Evolutionary conservation across 1,284 basidiomycete species (phyloP).

Genomic region (Apiotrichum gracile): DNA sequence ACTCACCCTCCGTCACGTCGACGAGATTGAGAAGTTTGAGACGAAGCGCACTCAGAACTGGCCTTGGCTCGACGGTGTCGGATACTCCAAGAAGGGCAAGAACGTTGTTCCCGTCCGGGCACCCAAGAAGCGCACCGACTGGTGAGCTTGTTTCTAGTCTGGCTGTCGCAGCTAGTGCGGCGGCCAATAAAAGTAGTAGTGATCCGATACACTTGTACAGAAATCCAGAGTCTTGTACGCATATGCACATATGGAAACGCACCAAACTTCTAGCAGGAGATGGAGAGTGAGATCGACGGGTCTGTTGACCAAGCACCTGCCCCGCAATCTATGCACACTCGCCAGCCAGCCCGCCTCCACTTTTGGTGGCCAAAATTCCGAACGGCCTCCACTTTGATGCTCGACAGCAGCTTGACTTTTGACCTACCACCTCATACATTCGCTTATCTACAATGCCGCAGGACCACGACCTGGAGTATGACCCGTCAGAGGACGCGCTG

Average conservation of each 20-base stretch:
- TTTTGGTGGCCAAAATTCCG: too few species aligned
- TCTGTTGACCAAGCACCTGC: neutral
- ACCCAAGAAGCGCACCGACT: slow-evolving; percentile 58
- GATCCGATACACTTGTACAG: neutral
- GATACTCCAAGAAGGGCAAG: slow-evolving; percentile 63
- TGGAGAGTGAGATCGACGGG: neutral
- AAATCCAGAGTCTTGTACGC: slow-evolving; percentile 3
- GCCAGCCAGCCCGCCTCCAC: too few species aligned
- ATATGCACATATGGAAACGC: slow-evolving; percentile 1
- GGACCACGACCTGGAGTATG: neutral
- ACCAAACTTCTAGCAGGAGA: neutral
- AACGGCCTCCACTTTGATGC: too few species aligned
- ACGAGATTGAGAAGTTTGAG: slow-evolving; percentile 70
- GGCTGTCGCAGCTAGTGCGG: neutral
- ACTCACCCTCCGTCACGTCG: slow-evolving; percentile 73
- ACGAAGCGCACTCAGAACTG: slow-evolving; percentile 63
- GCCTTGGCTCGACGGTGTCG: slow-evolving; percentile 93
- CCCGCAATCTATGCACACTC: too few species aligned
- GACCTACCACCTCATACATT: neutral
- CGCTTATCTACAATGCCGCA: neutral
- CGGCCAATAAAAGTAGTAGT: neutral
- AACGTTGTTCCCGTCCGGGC: slow-evolving; percentile 49
- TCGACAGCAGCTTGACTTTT: too few species aligned
- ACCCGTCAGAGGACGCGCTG: neutral
- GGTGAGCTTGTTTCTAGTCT: slow-evolving; percentile 52